Base-by-base conservation (phyloP, 1,284 basidiomycete species). In the Puccinia horiana region DNA sequence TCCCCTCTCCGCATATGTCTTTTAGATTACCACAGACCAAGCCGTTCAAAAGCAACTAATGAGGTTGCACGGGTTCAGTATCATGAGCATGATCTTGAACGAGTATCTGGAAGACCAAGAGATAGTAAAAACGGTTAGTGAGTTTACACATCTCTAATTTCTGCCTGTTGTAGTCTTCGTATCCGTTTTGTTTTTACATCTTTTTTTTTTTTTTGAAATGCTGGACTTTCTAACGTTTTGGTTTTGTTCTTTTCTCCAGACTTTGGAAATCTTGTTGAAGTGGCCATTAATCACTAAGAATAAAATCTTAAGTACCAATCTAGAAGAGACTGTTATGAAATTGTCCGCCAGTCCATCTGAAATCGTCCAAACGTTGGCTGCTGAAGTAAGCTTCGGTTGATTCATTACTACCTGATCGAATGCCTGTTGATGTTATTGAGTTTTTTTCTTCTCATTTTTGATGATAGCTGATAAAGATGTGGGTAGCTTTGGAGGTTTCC, bases 251-350 rank as follows among this genome's bases (percentile, higher is more conserved):
- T 44, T n/a, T 37, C 29, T 61, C 70, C 82, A 95, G 93, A 90
- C 91, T 1, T 87, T 96, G 81, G 90, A 93, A 85, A 91, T 91
- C 84, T 91, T 97, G 90, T 82, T 84, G 12, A 86, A 86, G 56
- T 98, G 95, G 95, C 94, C 94, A 0, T 88, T 98, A 37, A 89
- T 94, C 75, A 92, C 92, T 76, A 91, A 93, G 73, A 98, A 98
- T 88, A 99, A 99, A 88, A 92, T 99, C 49, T 93, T 95, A 83
- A 93, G 94, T 86, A 94, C 94, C 0, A 91, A 91, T 85, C 91
- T 97, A 72, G 90, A 91, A 83, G 88, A 90, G 26, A 90, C 91
- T 8, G 91, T 97, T n/a, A 88, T 90, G 85, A 85, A 83, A 0
- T 91, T 91, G 70, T 85, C 89, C 1, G 82, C 79, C 20, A 73